Conservation (phyloP, 2,329 filamentous ascomycete genomes). For the Pseudopyrenochaeta lycopersici region DNA sequence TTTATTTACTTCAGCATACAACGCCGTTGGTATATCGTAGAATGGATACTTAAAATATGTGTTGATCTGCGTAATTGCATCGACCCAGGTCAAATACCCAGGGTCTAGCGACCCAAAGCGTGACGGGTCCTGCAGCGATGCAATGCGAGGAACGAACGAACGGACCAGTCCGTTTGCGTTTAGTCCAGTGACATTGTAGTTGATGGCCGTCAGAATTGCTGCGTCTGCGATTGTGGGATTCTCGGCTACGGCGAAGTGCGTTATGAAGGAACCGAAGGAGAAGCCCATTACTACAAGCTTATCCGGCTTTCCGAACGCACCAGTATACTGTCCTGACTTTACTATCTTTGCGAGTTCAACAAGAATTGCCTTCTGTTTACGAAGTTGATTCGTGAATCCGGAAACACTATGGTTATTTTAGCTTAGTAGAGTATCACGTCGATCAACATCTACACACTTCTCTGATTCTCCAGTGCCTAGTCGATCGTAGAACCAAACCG, state of each 20-base stretch:
- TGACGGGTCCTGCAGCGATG: slow-evolving; percentile 20
- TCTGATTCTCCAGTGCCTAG: slow-evolving; percentile 43
- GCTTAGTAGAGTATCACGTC: too few species aligned
- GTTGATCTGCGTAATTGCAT: neutral
- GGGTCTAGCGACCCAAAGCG: slow-evolving; percentile 25
- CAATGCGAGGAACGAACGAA: slow-evolving; percentile 33
- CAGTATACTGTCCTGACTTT: slow-evolving; percentile 28
- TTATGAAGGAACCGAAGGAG: slow-evolving; percentile 37
- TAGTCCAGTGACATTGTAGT: slow-evolving; percentile 17
- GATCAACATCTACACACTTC: slow-evolving; percentile 28
- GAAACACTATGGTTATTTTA: too few species aligned
- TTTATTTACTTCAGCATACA: too few species aligned
- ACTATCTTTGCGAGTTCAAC: slow-evolving; percentile 26
- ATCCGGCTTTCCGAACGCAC: slow-evolving; percentile 17
- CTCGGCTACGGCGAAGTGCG: slow-evolving; percentile 24
- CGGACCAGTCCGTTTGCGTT: slow-evolving; percentile 21
- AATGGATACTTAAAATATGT: too few species aligned
- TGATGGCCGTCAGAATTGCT: slow-evolving; percentile 33
- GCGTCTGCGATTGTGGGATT: slow-evolving; percentile 24
- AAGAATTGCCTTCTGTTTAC: slow-evolving; percentile 15
- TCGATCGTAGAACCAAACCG: slow-evolving; percentile 50
- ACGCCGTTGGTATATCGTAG: too few species aligned
- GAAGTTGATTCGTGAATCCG: slow-evolving; percentile 11
- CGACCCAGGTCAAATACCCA: slow-evolving; percentile 35
- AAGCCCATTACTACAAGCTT: slow-evolving; percentile 35